These are phyloP conservation scores for Zygoascus flipseniorum DNA, from an alignment of 805 yeast genomes.

Conservation along the genomic window DNA sequence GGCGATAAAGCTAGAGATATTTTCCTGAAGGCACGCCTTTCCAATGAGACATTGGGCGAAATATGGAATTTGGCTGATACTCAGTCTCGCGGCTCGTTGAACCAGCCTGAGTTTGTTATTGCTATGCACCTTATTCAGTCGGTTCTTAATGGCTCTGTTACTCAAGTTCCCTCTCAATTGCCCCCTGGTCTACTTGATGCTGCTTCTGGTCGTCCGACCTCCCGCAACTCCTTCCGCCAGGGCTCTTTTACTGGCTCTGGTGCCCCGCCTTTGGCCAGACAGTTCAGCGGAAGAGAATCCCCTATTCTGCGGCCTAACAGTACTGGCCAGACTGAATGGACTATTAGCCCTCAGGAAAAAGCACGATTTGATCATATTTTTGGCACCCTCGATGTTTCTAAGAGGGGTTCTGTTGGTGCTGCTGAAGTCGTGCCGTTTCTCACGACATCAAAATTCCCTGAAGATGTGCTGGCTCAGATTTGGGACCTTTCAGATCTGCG, in stretches of 20 bases:
- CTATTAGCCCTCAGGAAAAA: constrained; percentile 55
- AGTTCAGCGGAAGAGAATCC: constrained; percentile 16
- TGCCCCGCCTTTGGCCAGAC: constrained; percentile 8
- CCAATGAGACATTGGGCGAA: constrained; percentile 67
- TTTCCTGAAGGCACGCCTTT: constrained; percentile 80
- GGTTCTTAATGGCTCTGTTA: constrained; percentile 54
- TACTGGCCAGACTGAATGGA: constrained; percentile 44
- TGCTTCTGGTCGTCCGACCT: constrained; percentile 26
- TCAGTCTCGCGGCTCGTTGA: constrained; percentile 61
- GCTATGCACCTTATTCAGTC: constrained; percentile 96
- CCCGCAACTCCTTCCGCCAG: constrained; percentile 7
- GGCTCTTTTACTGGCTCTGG: constrained; percentile 14
- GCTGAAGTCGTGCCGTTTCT: constrained; percentile 81
- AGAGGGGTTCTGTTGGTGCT: constrained; percentile 58
- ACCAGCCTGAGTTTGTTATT: constrained; percentile 68
- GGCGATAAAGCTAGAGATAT: constrained; percentile 82
- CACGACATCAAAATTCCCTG: constrained; percentile 78
- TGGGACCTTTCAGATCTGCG: constrained; percentile 95
- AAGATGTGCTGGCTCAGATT: constrained; percentile 58
- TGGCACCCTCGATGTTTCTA: constrained; percentile 61
- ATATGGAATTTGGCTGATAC: constrained; percentile 87
- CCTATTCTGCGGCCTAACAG: constrained; percentile 5
- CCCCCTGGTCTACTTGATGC: constrained; percentile 32
- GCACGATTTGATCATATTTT: constrained; percentile 75
- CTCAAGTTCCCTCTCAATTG: constrained; percentile 44